These are phyloP conservation scores for Pyrenochaeta sp. DNA, from an alignment of 2,329 filamentous ascomycete species.

Conservation along the genomic window DNA sequence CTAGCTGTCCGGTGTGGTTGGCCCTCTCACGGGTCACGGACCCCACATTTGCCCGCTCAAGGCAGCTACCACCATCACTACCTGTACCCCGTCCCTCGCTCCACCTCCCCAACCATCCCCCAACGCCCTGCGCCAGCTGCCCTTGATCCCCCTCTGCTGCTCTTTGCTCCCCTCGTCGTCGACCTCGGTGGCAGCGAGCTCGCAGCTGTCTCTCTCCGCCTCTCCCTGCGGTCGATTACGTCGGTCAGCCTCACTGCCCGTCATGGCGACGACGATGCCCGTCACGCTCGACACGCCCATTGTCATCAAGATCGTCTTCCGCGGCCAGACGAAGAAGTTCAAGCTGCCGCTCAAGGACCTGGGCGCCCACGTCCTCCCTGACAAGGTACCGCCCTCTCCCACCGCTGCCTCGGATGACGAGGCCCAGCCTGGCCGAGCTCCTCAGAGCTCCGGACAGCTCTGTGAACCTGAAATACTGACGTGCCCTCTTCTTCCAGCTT, in stretches of 20 bases:
- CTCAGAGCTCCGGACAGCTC: slow-evolving; percentile 16
- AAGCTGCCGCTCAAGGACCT: slow-evolving; percentile 91
- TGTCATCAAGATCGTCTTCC: slow-evolving; percentile 83
- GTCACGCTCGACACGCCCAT: slow-evolving; percentile 75
- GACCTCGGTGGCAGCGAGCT: slow-evolving; percentile 10
- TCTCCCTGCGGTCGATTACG: slow-evolving; percentile 15
- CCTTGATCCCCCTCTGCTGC: slow-evolving; percentile 4
- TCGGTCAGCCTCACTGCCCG: slow-evolving; percentile 37
- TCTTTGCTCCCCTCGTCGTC: slow-evolving; percentile 9
- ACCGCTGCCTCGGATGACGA: slow-evolving; percentile 14
- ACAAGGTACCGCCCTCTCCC: slow-evolving; percentile 69
- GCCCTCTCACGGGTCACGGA: slow-evolving; percentile 14
- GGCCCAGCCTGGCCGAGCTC: slow-evolving; percentile 25
- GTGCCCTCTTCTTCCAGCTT: slow-evolving; percentile 50
- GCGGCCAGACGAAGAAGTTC: slow-evolving; percentile 79
- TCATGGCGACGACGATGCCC: slow-evolving; percentile 54
- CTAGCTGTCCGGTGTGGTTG: slow-evolving; percentile 4
- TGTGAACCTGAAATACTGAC: slow-evolving; percentile 24
- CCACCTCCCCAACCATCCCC: slow-evolving; percentile 17
- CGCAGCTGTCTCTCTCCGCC: slow-evolving; percentile 14
- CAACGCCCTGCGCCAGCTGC: slow-evolving; percentile 12
- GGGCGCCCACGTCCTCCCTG: slow-evolving; percentile 73
- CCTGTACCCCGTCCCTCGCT: slow-evolving; percentile 21
- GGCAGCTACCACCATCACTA: slow-evolving; percentile 25
- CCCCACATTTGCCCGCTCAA: slow-evolving; percentile 20